These are phyloP conservation scores for Amanita exitialis DNA, from an alignment of 768 basidiomycete species.

Conservation along the genomic window DNA sequence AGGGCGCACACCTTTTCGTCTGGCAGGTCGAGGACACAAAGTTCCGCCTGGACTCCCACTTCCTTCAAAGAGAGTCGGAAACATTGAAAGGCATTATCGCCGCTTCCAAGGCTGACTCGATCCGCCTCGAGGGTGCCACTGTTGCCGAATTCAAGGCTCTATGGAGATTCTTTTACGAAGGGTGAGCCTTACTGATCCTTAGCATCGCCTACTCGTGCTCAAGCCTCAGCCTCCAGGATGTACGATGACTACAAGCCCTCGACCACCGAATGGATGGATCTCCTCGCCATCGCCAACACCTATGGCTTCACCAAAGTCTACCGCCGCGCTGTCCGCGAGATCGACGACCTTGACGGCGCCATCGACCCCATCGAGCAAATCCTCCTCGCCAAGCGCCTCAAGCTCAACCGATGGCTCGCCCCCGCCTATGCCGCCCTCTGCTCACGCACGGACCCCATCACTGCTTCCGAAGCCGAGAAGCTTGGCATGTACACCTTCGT, in stretches of 20 bases:
- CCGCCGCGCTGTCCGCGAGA: background rate
- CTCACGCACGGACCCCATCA: background rate
- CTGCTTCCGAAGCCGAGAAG: background rate
- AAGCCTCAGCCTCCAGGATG: constrained; percentile 3
- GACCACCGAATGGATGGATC: constrained; percentile 1
- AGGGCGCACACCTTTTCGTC: background rate
- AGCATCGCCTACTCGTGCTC: constrained; percentile 1
- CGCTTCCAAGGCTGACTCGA: constrained; percentile 3
- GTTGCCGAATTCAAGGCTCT: constrained; percentile 1
- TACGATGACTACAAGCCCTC: constrained; percentile 4
- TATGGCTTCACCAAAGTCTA: constrained; percentile 3
- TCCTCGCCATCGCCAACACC: constrained; percentile 1
- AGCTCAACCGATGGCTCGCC: constrained; percentile 1
- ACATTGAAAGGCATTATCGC: background rate
- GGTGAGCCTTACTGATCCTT: background rate
- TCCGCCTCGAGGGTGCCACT: constrained; percentile 1
- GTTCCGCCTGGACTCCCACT: constrained; percentile 2
- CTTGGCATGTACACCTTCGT: background rate
- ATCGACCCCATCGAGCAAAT: constrained; percentile 2
- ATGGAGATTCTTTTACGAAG: constrained; percentile 1
- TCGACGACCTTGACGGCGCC: constrained; percentile 1
- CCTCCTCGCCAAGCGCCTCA: constrained; percentile 3
- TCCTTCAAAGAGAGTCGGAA: constrained; percentile 3
- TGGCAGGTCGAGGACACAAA: background rate
- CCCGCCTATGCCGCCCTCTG: constrained; percentile 3